Evolutionary conservation across 176 grass and related monocot species (phyloP).

Genomic region (Carex pumila): DNA sequence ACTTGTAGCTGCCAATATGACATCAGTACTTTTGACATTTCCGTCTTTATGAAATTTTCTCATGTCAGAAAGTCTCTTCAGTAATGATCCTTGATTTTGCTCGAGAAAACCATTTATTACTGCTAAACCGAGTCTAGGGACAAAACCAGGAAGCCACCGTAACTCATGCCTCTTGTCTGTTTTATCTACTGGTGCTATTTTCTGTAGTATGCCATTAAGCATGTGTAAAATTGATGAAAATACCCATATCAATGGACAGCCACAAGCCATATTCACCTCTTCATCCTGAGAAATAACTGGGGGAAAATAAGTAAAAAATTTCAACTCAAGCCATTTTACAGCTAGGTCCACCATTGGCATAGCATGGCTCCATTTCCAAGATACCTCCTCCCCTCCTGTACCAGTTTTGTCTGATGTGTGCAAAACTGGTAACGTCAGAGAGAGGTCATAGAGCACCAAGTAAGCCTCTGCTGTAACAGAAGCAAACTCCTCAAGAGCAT

Average conservation of each 20-base stretch:
- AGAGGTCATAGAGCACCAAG: slow-evolving; percentile 63
- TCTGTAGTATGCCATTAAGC: slow-evolving; percentile 66
- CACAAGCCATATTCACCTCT: neutral
- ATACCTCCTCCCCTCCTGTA: slow-evolving; percentile 25
- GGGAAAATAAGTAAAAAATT: slow-evolving; percentile 39
- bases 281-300: slow-evolving; percentile 24
- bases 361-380: slow-evolving; percentile 74
- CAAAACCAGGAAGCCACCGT: slow-evolving; percentile 77
- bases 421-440: slow-evolving; percentile 68
- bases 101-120: slow-evolving; percentile 65
- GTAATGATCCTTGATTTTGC: slow-evolving; percentile 34
- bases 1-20: slow-evolving; percentile 56
- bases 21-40: slow-evolving; percentile 19
- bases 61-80: slow-evolving; percentile 42
- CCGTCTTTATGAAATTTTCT: slow-evolving; percentile 37
- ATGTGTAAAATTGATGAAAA: slow-evolving; percentile 79
- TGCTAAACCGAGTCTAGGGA: slow-evolving; percentile 70
- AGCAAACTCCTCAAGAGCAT: slow-evolving; percentile 60
- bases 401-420: slow-evolving; percentile 46
- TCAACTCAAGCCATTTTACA: slow-evolving; percentile 52
- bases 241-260: slow-evolving; percentile 47
- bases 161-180: slow-evolving; percentile 28
- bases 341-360: slow-evolving; percentile 75
- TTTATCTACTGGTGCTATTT: slow-evolving; percentile 43
- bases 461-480: slow-evolving; percentile 78